Conservation (phyloP, 805 yeast species). For the Metschnikowia shivogae region DNA sequence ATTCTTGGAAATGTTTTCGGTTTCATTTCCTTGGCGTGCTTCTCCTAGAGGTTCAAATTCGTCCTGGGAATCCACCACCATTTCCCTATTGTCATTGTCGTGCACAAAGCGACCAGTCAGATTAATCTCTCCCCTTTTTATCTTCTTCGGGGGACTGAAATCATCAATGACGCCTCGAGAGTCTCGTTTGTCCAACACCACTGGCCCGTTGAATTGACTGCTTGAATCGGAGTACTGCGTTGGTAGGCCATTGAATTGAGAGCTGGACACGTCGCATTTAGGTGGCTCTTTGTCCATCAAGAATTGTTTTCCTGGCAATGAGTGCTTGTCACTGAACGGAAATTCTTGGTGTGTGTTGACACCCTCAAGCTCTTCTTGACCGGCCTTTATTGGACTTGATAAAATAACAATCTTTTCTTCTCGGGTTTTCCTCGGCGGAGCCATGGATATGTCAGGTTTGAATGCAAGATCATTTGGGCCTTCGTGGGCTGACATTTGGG, state of each 20-base stretch:
- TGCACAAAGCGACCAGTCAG: slow-evolving; percentile 1
- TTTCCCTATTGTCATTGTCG: slow-evolving; percentile 1
- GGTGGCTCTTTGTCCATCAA: slow-evolving; percentile 1
- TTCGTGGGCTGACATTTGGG: neutral
- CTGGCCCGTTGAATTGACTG: slow-evolving; percentile 6
- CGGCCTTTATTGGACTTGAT: slow-evolving; percentile 15
- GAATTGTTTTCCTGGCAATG: neutral
- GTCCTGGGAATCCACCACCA: slow-evolving; percentile 19
- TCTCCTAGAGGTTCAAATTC: slow-evolving; percentile 16
- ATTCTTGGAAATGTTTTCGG: slow-evolving; percentile 1
- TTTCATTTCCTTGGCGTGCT: neutral
- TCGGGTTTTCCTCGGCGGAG: slow-evolving; percentile 2
- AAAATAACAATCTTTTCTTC: slow-evolving; percentile 7
- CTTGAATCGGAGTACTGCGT: slow-evolving; percentile 19
- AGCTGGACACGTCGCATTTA: slow-evolving; percentile 14
- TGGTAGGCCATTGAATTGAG: slow-evolving; percentile 19
- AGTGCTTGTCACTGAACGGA: too few species aligned
- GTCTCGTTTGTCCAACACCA: neutral
- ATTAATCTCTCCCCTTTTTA: neutral
- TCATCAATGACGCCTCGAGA: slow-evolving; percentile 2
- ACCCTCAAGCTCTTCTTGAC: neutral
- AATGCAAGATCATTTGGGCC: slow-evolving; percentile 3
- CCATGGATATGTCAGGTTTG: slow-evolving; percentile 4
- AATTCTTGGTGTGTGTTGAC: too few species aligned
- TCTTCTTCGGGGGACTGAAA: neutral